Conservation (phyloP, 345 rosid genomes). For the Euphorbia pulcherrima region DNA sequence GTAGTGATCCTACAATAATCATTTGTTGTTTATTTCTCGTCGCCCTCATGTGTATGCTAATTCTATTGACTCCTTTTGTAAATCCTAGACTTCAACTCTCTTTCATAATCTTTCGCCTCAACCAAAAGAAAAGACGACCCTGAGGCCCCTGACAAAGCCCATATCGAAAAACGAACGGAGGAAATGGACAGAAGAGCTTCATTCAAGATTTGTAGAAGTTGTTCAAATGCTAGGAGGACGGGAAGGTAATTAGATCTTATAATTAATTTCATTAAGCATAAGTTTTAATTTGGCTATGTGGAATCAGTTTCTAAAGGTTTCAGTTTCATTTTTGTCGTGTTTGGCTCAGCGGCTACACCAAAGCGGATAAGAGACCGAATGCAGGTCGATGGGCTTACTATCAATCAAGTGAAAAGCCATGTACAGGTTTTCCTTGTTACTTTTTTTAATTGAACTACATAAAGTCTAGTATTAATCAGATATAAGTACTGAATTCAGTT, state of each 20-base stretch:
- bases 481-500: background rate
- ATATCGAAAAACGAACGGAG: conserved; percentile 11
- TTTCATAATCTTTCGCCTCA: background rate
- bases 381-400: conserved; percentile 32
- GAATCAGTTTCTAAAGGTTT: background rate
- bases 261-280: background rate
- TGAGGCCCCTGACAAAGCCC: conserved; percentile 6
- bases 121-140: background rate
- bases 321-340: background rate
- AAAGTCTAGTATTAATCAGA: background rate
- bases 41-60: background rate
- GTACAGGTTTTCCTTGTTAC: conserved; percentile 25
- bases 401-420: conserved; percentile 39
- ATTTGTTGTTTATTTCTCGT: background rate
- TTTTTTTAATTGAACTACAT: background rate
- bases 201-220: conserved; percentile 24
- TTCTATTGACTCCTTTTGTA: background rate
- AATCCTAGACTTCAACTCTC: background rate
- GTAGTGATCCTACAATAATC: background rate
- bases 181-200: conserved; percentile 32
- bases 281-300: background rate
- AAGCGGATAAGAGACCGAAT: conserved; percentile 27
- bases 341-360: conserved; percentile 34
- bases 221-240: conserved; percentile 28
- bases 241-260: conserved; percentile 19